These are phyloP conservation scores for Colletotrichum destructivum DNA, from an alignment of 2,329 filamentous ascomycete species.

Conservation along the genomic window DNA sequence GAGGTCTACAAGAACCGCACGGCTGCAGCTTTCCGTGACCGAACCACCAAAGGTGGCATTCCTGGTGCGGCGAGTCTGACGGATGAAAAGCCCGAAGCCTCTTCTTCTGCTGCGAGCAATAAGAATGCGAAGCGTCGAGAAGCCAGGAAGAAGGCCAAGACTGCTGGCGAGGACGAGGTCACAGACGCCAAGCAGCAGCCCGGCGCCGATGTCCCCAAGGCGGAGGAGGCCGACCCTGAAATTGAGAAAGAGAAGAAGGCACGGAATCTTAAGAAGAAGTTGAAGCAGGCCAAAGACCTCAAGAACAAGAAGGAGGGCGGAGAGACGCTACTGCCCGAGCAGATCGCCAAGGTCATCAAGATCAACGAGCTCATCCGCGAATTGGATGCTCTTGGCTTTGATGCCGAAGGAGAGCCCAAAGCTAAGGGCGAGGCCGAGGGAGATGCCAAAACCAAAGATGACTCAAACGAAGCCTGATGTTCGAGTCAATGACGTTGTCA, in stretches of 20 bases:
- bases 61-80: conserved; percentile 79
- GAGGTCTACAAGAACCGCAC: conserved; percentile 96
- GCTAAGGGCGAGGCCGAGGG: conserved; percentile 31
- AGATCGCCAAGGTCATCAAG: conserved; percentile 97
- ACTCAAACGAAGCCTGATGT: conserved; percentile 18
- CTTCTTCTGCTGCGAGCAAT: conserved; percentile 69
- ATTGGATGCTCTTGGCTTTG: conserved; percentile 87
- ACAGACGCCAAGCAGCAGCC: conserved; percentile 51
- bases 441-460: conserved; percentile 11
- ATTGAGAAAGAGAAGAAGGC: conserved; percentile 93
- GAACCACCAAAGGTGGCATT: conserved; percentile 74
- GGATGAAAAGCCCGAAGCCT: conserved; percentile 64
- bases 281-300: conserved; percentile 92
- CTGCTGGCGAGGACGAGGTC: conserved; percentile 69
- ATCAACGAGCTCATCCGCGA: conserved; percentile 95
- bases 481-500: not conserved
- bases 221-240: conserved; percentile 74
- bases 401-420: conserved; percentile 79
- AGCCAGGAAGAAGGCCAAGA: conserved; percentile 69
- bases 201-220: conserved; percentile 46
- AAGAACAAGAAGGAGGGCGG: conserved; percentile 93
- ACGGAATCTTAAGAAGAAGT: conserved; percentile 91
- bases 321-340: conserved; percentile 87
- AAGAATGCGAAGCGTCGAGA: conserved; percentile 89
- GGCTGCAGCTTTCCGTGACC: conserved; percentile 86